These are phyloP conservation scores for Pleurozium schreberi DNA, from an alignment of 225 moss, liverwort and hornwort species.

Conservation along the genomic window DNA sequence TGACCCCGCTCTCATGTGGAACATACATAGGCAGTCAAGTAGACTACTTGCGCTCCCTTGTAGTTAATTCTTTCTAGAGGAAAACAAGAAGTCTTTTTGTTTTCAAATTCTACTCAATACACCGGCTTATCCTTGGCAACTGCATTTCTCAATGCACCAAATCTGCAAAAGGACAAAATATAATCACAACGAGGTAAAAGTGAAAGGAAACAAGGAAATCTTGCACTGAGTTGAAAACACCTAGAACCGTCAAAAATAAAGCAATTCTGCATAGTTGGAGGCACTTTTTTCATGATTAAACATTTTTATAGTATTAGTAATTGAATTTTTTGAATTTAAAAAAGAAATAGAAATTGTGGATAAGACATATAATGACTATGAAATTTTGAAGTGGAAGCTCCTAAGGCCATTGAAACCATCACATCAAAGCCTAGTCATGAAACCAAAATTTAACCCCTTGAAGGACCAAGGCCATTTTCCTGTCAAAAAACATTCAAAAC, in stretches of 20 bases:
- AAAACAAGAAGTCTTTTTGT: background rate
- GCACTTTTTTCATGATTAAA: background rate
- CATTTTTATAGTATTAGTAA: background rate
- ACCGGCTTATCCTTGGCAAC: background rate
- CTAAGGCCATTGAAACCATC: background rate
- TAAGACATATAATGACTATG: too few relatives aligned
- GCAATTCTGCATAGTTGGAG: background rate
- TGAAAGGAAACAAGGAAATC: background rate
- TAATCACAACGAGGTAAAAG: background rate
- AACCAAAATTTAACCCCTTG: fast-evolving
- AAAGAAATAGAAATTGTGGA: too few relatives aligned
- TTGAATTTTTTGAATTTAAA: background rate
- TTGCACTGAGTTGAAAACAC: background rate
- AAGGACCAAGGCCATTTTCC: too few relatives aligned
- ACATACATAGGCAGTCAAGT: background rate
- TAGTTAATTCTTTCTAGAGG: too few relatives aligned
- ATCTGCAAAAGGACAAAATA: background rate
- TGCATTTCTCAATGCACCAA: background rate
- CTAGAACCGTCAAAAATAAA: background rate
- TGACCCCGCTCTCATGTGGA: too few relatives aligned
- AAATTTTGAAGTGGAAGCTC: background rate
- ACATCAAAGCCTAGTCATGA: too few relatives aligned
- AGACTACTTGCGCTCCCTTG: background rate
- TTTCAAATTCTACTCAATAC: background rate
- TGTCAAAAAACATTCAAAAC: too few relatives aligned